phyloP scores from a whole-genome alignment of 352 stramenopile genomes.

The Discostella stelligera region DNA sequence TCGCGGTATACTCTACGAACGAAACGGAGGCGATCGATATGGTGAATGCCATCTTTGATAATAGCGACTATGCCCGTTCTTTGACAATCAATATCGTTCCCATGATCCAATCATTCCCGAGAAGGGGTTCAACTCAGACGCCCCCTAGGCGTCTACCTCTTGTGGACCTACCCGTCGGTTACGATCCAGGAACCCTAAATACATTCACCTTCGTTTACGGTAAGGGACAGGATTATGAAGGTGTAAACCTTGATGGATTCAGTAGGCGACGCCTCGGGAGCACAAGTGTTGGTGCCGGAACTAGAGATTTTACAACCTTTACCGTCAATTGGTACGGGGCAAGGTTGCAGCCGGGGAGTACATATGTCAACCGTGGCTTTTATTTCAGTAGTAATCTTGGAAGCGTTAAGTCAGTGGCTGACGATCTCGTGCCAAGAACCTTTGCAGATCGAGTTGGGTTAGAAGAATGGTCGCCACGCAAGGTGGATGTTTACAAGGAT shows the following conservation, averaged over 20 bases:
- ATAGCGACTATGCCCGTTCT: background rate
- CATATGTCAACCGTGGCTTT: slow-evolving; percentile 11
- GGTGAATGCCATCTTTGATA: slow-evolving; percentile 19
- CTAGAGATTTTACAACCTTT: slow-evolving; percentile 12
- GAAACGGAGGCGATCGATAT: background rate
- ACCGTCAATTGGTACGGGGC: slow-evolving; percentile 14
- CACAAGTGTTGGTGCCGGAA: background rate
- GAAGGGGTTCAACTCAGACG: background rate
- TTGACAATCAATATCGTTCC: background rate
- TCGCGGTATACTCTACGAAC: slow-evolving; percentile 15
- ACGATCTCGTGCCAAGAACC: background rate
- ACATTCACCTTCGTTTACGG: slow-evolving; percentile 19
- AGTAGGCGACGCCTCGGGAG: slow-evolving; percentile 5
- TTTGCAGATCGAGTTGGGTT: background rate
- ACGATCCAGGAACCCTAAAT: background rate
- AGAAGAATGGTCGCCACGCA: slow-evolving; percentile 11
- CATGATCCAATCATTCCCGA: slow-evolving; percentile 5
- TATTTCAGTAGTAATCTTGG: slow-evolving; percentile 10
- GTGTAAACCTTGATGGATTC: background rate
- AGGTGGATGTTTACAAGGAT: slow-evolving; percentile 14
- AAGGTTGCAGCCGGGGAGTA: slow-evolving; percentile 2
- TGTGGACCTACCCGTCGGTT: background rate
- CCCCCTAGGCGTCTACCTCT: background rate
- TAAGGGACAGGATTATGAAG: slow-evolving; percentile 16
- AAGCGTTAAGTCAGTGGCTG: background rate